Evolutionary conservation across 352 stramenopile species (phyloP).

Genomic region (Peronosclerospora sorghi): DNA sequence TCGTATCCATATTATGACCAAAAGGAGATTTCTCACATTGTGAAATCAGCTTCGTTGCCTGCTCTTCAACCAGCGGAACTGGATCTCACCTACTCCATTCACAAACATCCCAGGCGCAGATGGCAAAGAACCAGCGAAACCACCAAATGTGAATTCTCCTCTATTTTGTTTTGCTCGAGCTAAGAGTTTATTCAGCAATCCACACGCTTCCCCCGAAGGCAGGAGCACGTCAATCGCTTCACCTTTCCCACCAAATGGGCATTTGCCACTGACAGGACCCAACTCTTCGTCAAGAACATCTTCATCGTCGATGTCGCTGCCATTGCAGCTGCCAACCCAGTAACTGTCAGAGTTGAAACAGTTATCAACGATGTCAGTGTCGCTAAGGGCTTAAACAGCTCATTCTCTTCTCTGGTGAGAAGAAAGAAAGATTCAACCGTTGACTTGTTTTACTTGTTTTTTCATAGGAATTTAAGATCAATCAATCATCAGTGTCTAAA

Average conservation of each 20-base stretch:
- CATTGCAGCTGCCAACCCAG: too few species aligned
- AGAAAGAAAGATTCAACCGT: too few species aligned
- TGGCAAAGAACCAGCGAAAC: conserved; percentile 3
- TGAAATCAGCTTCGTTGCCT: conserved; percentile 3
- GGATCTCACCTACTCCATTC: conserved; percentile 8
- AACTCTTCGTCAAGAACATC: too few species aligned
- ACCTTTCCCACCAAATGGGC: conserved; percentile 1
- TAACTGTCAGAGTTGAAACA: too few species aligned
- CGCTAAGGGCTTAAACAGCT: too few species aligned
- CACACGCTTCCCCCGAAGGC: background rate
- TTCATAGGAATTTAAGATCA: too few species aligned
- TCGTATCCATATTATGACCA: conserved; percentile 10
- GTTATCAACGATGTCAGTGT: too few species aligned
- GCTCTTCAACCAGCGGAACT: conserved; percentile 5
- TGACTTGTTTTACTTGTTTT: too few species aligned
- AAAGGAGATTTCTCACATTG: conserved; percentile 21
- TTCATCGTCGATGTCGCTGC: too few species aligned
- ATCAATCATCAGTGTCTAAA: too few species aligned
- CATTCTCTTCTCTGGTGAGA: too few species aligned
- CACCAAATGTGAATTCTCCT: conserved; percentile 7
- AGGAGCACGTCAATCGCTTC: background rate
- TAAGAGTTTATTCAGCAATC: conserved; percentile 10
- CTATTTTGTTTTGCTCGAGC: background rate
- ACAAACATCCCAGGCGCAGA: conserved; percentile 6
- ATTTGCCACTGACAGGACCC: background rate